A percentile compares a stretch with the other conserved stretches of the same genome.
phyloP scores from a whole-genome alignment of 257 asterid species.

The Galeopsis tetrahit region DNA sequence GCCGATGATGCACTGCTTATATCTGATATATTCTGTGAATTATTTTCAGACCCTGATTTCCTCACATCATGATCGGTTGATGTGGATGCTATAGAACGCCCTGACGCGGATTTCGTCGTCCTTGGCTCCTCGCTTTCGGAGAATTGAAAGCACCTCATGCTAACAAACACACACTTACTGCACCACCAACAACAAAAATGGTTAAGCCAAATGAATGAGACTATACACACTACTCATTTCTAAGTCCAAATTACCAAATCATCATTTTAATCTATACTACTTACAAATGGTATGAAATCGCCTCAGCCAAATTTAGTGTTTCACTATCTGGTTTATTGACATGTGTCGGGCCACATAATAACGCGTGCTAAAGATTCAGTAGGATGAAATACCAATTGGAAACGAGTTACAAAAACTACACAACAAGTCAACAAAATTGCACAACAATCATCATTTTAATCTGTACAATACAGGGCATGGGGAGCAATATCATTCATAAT shows the following conservation, averaged over 20 bases:
- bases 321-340: no score
- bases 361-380: no score
- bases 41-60: conserved; percentile 55
- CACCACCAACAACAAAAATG: not conserved
- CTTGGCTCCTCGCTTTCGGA: conserved; percentile 50
- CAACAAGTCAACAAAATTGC: not conserved
- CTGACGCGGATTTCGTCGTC: conserved; percentile 50
- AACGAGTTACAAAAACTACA: not conserved
- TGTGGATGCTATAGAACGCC: conserved; percentile 48
- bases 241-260: not conserved
- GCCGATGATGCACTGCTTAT: conserved; percentile 68
- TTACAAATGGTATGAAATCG: not conserved
- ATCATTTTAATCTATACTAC: not conserved
- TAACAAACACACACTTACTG: conserved; percentile 23
- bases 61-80: conserved; percentile 60
- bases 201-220: not conserved
- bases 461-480: conserved; percentile 28
- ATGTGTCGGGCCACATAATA: no score
- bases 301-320: no score
- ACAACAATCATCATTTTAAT: not conserved
- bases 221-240: not conserved
- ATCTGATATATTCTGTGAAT: conserved; percentile 65
- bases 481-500: conserved; percentile 37
- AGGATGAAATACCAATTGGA: no score
- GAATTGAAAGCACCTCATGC: conserved; percentile 71